Evolutionary conservation across 2,329 filamentous ascomycete species (phyloP), one percentile per base, ranked within the genome.

Genomic region (Fusarium pseudograminearum): DNA sequence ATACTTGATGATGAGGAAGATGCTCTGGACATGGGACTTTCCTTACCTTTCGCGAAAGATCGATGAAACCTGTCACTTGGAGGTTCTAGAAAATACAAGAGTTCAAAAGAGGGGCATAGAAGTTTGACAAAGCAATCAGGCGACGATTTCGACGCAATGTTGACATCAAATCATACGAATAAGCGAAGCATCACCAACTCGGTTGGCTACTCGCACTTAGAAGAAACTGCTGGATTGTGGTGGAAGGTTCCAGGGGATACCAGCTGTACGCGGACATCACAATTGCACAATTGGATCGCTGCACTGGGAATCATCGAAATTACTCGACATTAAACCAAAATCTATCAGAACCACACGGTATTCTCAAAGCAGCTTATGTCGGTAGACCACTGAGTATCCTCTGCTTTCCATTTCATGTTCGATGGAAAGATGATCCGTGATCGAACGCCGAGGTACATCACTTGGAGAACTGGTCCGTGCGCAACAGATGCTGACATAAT

Each of bases 31-130:
- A 59, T 52, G 33, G 58, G 42, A 41, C 55, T 30, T 73, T 76
- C 69, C 46, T 40, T 57, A 38, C 45, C 33, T 55, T 72, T 70
- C 55, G 61, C 28, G 60, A 70, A 74, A 53, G 45, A 45, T 72
- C 67, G 50, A 50, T 53, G 50, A 67, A 68, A 26, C 46, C 53
- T 57, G 42, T 51, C 47, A 64, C 70, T 59, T 44, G 65, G 58
- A 54, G 53, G 20, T 75, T 76, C 69, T 73, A 66, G 72, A 77
- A 78, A 47, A 56, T 46, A 31, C 67, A 42, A 44, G 71, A 70
- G 57, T 22, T 11, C 42, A 18, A 24, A 18, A 47, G 61, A 65
- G 28, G 60, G 31, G 34, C 47, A 62, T 31, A 62, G 61, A 62
- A 51, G 3, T 18, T 20, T 44, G 69, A 51, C 65, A 62, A 61